Conservation (phyloP, 495 filamentous ascomycete genomes). For the Diplogelasinospora grovesii region DNA sequence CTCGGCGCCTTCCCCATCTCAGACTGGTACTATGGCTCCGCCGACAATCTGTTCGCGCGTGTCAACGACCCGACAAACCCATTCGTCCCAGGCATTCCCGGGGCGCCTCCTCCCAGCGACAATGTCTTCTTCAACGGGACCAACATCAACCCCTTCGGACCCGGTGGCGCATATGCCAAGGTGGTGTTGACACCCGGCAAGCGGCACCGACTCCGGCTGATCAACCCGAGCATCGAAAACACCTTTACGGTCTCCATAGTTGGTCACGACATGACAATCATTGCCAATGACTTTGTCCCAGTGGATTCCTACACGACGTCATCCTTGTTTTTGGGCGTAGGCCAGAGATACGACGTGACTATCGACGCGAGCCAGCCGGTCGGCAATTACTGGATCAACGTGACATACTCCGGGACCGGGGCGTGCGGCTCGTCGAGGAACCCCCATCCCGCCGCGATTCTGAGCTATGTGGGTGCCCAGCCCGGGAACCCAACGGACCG, state of each 20-base stretch:
- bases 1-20: slow-evolving; percentile 36
- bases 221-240: slow-evolving; percentile 47
- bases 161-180: slow-evolving; percentile 25
- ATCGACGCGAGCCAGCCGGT: slow-evolving; percentile 46
- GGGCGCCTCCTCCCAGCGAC: slow-evolving; percentile 18
- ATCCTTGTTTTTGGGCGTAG: slow-evolving; percentile 49
- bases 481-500: background rate
- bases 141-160: slow-evolving; percentile 27
- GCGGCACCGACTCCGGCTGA: slow-evolving; percentile 45
- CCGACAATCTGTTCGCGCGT: slow-evolving; percentile 10
- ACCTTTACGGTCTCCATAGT: slow-evolving; percentile 45
- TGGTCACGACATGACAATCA: slow-evolving; percentile 42
- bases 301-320: slow-evolving; percentile 37
- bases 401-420: slow-evolving; percentile 12
- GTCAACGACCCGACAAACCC: slow-evolving; percentile 19
- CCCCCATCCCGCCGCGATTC: slow-evolving; percentile 16
- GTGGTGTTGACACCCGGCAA: slow-evolving; percentile 31
- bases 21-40: slow-evolving; percentile 37
- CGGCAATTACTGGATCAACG: slow-evolving; percentile 51
- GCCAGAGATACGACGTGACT: slow-evolving; percentile 63
- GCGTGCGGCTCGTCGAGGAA: slow-evolving; percentile 17
- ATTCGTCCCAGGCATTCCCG: slow-evolving; percentile 21
- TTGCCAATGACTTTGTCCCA: slow-evolving; percentile 45
- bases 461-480: slow-evolving; percentile 16
- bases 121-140: slow-evolving; percentile 34